These are phyloP conservation scores for Lavandula angustifolia DNA, from an alignment of 257 asterid genomes.

Conservation along the genomic window DNA sequence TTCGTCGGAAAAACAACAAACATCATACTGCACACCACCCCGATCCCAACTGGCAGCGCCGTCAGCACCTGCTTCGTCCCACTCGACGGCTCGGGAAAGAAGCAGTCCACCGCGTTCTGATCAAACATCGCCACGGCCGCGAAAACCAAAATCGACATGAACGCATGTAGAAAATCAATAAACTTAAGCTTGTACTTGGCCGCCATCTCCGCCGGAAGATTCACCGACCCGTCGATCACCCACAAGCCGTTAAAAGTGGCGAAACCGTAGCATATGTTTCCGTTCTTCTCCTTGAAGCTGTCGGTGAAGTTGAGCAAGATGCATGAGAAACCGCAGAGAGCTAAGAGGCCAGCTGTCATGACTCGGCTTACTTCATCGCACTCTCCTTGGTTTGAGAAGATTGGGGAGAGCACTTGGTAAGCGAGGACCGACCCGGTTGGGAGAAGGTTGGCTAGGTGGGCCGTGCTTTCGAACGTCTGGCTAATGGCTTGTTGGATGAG, in stretches of 20 bases:
- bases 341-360: slow-evolving; percentile 58
- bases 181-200: slow-evolving; percentile 61
- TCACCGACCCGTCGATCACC: slow-evolving; percentile 74
- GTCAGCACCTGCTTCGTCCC: slow-evolving; percentile 65
- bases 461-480: slow-evolving; percentile 88
- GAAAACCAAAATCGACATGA: slow-evolving; percentile 85
- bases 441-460: slow-evolving; percentile 80
- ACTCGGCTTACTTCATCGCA: slow-evolving; percentile 61
- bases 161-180: slow-evolving; percentile 76
- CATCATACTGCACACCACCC: slow-evolving; percentile 77
- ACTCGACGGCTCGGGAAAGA: slow-evolving; percentile 70
- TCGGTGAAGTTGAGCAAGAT: slow-evolving; percentile 74
- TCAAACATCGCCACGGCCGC: slow-evolving; percentile 76
- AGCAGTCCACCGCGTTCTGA: slow-evolving; percentile 68
- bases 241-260: slow-evolving; percentile 74
- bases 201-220: slow-evolving; percentile 51
- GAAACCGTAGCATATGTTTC: slow-evolving; percentile 65
- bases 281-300: slow-evolving; percentile 76
- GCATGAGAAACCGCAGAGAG: slow-evolving; percentile 70
- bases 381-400: slow-evolving; percentile 74
- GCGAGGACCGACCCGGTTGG: slow-evolving; percentile 92
- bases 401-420: slow-evolving; percentile 72
- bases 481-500: slow-evolving; percentile 84
- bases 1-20: slow-evolving; percentile 82
- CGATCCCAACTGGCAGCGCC: slow-evolving; percentile 81